Conservation (phyloP, 2,329 filamentous ascomycete genomes). For the Alternaria sp. region DNA sequence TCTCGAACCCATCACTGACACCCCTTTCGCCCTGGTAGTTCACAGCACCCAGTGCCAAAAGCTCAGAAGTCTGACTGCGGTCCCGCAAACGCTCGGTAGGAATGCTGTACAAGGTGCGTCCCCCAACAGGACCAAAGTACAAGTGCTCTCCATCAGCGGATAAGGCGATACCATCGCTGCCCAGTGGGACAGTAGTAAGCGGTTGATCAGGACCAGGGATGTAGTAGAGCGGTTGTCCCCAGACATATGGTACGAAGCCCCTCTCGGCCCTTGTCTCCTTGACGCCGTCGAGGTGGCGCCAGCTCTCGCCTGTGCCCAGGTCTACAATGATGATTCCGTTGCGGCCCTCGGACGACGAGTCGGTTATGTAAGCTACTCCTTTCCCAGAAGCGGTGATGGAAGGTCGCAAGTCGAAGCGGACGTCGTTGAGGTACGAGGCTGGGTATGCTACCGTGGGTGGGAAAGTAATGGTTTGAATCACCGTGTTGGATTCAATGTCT, state of each 20-base stretch:
- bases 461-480: conserved; percentile 63
- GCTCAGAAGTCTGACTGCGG: conserved; percentile 51
- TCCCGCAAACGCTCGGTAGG: conserved; percentile 57
- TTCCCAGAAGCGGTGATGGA: conserved; percentile 53
- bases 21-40: conserved; percentile 58
- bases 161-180: conserved; percentile 62
- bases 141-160: conserved; percentile 59
- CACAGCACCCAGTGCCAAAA: conserved; percentile 57
- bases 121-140: conserved; percentile 58
- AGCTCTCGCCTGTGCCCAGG: conserved; percentile 59
- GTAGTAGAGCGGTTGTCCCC: conserved; percentile 59
- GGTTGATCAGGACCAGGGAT: conserved; percentile 48
- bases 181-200: conserved; percentile 54
- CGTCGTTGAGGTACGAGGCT: conserved; percentile 63
- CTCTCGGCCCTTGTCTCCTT: conserved; percentile 53
- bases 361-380: conserved; percentile 64
- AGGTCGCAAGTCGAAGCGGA: conserved; percentile 62
- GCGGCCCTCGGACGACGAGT: conserved; percentile 60
- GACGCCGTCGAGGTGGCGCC: conserved; percentile 59
- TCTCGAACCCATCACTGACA: conserved; percentile 62
- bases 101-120: conserved; percentile 57
- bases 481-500: conserved; percentile 55
- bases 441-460: conserved; percentile 57
- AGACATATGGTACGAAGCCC: conserved; percentile 60
- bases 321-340: conserved; percentile 61